Evolutionary conservation across 768 basidiomycete genomes (phyloP).

Genomic region (Lentinula edodes): DNA sequence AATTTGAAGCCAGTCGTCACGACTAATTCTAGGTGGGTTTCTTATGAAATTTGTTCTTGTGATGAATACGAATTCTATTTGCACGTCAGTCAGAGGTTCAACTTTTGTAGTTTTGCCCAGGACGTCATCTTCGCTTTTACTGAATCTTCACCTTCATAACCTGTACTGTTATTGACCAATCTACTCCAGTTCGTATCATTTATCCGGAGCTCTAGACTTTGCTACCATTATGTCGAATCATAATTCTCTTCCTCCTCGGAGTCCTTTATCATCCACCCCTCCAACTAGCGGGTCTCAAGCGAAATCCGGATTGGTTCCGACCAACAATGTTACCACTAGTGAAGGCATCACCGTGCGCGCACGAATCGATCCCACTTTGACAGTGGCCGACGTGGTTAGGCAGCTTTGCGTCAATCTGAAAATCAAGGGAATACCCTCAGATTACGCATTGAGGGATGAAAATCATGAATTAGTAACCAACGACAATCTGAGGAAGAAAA

Average conservation of each 20-base stretch:
- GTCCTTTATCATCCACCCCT: slow-evolving; percentile 24
- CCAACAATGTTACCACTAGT: slow-evolving; percentile 77
- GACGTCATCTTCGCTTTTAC: slow-evolving; percentile 38
- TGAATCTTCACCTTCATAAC: slow-evolving; percentile 24
- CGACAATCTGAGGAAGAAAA: slow-evolving; percentile 79
- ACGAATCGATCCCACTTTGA: slow-evolving; percentile 78
- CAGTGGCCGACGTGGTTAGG: slow-evolving; percentile 79
- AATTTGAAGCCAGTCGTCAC: background rate
- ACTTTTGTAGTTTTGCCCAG: slow-evolving; percentile 21
- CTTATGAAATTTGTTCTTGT: slow-evolving; percentile 8
- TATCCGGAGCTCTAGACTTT: background rate
- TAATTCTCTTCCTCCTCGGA: slow-evolving; percentile 27
- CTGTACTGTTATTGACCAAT: background rate
- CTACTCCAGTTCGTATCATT: slow-evolving; percentile 1
- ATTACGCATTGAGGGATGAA: slow-evolving; percentile 80
- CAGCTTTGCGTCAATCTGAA: slow-evolving; percentile 80
- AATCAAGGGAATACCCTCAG: slow-evolving; percentile 64
- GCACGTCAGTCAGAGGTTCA: slow-evolving; percentile 56
- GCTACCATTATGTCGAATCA: slow-evolving; percentile 2
- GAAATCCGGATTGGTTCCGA: slow-evolving; percentile 61
- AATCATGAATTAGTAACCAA: slow-evolving; percentile 81
- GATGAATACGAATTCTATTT: slow-evolving; percentile 47
- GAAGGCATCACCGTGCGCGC: slow-evolving; percentile 74
- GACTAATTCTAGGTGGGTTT: background rate
- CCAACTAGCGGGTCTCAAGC: slow-evolving; percentile 28